Evolutionary conservation across 2,329 filamentous ascomycete species (phyloP), one percentile per base, ranked within the genome.

Genomic region (Pseudogymnoascus sp.): DNA sequence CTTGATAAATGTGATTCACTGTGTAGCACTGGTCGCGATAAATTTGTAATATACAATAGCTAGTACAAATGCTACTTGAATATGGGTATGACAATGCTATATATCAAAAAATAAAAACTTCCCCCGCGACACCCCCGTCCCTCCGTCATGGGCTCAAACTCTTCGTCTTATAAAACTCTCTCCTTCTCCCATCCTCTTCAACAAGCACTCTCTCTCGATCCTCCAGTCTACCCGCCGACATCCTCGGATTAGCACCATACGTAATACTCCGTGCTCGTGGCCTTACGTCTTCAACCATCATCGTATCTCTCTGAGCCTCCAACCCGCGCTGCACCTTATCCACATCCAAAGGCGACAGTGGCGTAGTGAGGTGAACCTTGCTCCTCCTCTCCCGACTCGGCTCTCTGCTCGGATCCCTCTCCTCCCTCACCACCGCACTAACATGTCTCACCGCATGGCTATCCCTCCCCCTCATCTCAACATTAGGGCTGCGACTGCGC

Each of bases 201-300:
- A 40, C 35, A 2, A 60, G 59, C 33, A 60, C 59, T 60, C 59
- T 60, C 59, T 60, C 59, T 33, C 50, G 50, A n/a, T 35, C 50
- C 59, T 42, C 59, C 19, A 60, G 33, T 31, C 35, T 38, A 60
- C 59, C 35, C 59, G 33, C 59, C 33, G 35, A 40, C 19, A 40
- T 60, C 35, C 35, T 40, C 33, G 59, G 59, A 40, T 60, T 60
- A 60, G 35, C 59, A 29, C 59, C 59, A 60, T 60, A 60, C 33
- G 38, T 60, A 60, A 60, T 60, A 38, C 59, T 60, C 59, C 50
- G 50, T 21, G 50, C 50, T 29, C 50, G 50, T 56, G 50, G 50
- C 50, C 50, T 56, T 56, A 56, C 50, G 50, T 56, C 50, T 56
- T 56, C 50, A 56, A 56, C 50, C 29, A 33, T 56, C 50, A 56